Evolutionary conservation across 352 stramenopile genomes (phyloP).

Genomic region (Phytophthora idaei): DNA sequence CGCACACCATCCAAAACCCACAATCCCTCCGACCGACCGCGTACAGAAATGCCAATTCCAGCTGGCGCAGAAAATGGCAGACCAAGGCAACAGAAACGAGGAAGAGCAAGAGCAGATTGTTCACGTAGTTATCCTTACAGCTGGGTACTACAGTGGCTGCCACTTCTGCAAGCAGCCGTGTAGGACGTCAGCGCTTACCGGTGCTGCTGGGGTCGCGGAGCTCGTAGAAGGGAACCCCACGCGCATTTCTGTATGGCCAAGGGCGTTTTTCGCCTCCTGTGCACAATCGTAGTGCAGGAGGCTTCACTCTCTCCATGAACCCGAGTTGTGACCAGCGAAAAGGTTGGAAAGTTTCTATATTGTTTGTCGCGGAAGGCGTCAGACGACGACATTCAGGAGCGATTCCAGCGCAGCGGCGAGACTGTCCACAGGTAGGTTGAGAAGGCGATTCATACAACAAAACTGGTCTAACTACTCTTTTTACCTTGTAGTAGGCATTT

Average conservation of each 20-base stretch:
- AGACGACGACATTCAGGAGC: background rate
- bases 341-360: background rate
- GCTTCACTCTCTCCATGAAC: background rate
- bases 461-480: background rate
- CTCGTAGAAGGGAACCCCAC: background rate
- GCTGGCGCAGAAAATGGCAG: too few species aligned
- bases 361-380: background rate
- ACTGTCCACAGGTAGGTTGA: background rate
- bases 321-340: background rate
- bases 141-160: background rate
- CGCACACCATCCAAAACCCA: too few species aligned
- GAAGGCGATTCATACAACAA: too few species aligned
- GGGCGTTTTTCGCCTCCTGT: background rate
- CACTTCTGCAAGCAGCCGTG: background rate
- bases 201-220: background rate
- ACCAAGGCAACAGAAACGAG: too few species aligned
- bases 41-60: too few species aligned
- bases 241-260: background rate
- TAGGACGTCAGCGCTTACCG: background rate
- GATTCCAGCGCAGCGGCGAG: background rate
- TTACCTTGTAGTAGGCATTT: background rate
- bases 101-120: too few species aligned
- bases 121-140: background rate
- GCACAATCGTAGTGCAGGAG: background rate
- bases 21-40: too few species aligned